Evolutionary conservation across 805 yeast species (phyloP).

Genomic region (Saturnispora galanensis): DNA sequence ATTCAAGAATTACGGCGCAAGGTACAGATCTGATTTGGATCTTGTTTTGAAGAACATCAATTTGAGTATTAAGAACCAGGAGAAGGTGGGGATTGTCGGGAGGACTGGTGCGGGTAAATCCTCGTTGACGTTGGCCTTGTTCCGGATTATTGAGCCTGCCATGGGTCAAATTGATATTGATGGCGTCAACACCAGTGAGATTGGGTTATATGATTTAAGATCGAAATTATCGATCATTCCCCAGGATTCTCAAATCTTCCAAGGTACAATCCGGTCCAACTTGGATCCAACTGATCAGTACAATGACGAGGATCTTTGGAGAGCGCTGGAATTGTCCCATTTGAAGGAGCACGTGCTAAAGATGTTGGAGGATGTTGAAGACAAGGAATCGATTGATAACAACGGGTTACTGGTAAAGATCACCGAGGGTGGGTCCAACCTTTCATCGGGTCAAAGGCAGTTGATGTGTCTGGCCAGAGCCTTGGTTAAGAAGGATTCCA

Average conservation of each 20-base stretch:
- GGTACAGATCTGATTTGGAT: conserved; percentile 75
- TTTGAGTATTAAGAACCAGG: conserved; percentile 56
- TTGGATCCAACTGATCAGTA: conserved; percentile 70
- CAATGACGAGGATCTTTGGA: conserved; percentile 76
- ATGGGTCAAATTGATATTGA: conserved; percentile 62
- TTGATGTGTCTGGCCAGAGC: conserved; percentile 78
- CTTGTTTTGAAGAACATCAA: conserved; percentile 63
- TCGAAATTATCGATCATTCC: conserved; percentile 78
- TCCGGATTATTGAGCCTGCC: conserved; percentile 70
- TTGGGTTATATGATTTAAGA: conserved; percentile 74
- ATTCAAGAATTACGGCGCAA: conserved; percentile 68
- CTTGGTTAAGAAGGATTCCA: conserved; percentile 45
- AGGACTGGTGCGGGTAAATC: conserved; percentile 97
- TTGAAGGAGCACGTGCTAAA: conserved; percentile 51
- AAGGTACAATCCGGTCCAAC: conserved; percentile 77
- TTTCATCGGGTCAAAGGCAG: conserved; percentile 85
- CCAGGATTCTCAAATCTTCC: conserved; percentile 87
- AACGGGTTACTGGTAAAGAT: conserved; percentile 22
- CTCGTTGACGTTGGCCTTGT: conserved; percentile 72
- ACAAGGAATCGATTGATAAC: conserved; percentile 31
- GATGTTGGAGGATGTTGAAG: conserved; percentile 37
- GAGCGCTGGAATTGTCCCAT: conserved; percentile 68
- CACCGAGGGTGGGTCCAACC: conserved; percentile 42
- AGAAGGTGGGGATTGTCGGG: conserved; percentile 92
- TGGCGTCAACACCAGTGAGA: conserved; percentile 48